Base-by-base conservation (phyloP, 768 basidiomycete genomes). In the Asterophora parasitica region DNA sequence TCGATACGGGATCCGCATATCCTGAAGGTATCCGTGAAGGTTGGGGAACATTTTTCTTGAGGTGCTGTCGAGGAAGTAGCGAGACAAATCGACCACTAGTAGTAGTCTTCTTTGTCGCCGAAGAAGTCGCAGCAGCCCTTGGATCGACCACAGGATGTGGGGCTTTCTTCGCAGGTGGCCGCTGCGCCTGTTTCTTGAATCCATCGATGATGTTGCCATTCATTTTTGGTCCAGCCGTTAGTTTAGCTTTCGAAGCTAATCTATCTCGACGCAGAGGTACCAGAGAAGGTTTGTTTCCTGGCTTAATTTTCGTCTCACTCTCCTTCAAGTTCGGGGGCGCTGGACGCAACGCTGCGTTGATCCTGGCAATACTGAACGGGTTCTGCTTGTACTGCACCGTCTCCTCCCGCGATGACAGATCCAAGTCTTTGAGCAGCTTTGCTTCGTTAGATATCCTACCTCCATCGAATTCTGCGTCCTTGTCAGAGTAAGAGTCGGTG, bases 351-450 rank as follows among this genome's bases (percentile, higher is more conserved):
- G 78, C 77, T 35, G 88, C 88, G 53, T 91, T 91, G 26, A 86
- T 80, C 56, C 81, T 85, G 3, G 88, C 88, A 47, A 91, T 88
- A 46, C 77, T 79, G 76, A 87, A 91, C 0, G 88, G 88, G 58
- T 88, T 90, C 0, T 85, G 78, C 42, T 79, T 85, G 67, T 81
- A 88, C 5, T 68, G 60, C 1, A 82, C 86, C 27, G 71, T 62
- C 44, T 89, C 88, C 44, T 77, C 66, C 15, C 88, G 71, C 1
- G 67, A 58, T 0, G 82, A 75, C 1, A 88, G 64, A 53, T 88
- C 85, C 41, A 88, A 61, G 17, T 82, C 79, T 2, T 72, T 64
- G 40, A 78, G 37, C 7, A 68, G 51, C 32, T 57, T 51, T 23
- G 53, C 49, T 46, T 69, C 64, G 17, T 61, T 56, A 5, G 62